Conservation (phyloP, 2,329 filamentous ascomycete species). For the Neonectria faginata region DNA sequence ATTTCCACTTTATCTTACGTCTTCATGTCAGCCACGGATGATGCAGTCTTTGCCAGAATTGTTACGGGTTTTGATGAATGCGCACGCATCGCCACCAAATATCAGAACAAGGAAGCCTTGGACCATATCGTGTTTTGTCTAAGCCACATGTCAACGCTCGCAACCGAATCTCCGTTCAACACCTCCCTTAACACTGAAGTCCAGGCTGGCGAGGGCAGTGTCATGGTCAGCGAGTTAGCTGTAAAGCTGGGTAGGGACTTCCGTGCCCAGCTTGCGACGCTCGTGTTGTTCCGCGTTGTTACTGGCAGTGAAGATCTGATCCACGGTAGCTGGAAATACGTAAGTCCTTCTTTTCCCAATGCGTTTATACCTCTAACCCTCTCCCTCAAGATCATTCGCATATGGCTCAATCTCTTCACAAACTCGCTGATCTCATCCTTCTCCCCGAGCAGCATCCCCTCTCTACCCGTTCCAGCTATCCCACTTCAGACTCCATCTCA, state of each 20-base stretch:
- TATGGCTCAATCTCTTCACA: conserved; percentile 94
- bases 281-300: conserved; percentile 94
- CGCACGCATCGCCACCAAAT: conserved; percentile 88
- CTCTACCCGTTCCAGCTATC: conserved; percentile 81
- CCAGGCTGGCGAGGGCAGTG: conserved; percentile 88
- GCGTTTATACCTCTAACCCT: conserved; percentile 13
- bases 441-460: conserved; percentile 71
- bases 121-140: conserved; percentile 94
- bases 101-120: conserved; percentile 84
- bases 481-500: conserved; percentile 92
- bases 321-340: conserved; percentile 80
- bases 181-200: conserved; percentile 95
- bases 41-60: conserved; percentile 92
- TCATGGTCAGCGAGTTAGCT: conserved; percentile 98
- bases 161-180: conserved; percentile 79
- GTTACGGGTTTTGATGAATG: conserved; percentile 97
- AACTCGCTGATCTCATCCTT: conserved; percentile 92
- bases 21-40: conserved; percentile 98
- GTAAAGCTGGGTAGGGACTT: conserved; percentile 96
- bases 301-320: conserved; percentile 85
- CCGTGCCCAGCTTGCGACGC: conserved; percentile 90
- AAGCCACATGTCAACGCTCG: conserved; percentile 89
- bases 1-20: conserved; percentile 96
- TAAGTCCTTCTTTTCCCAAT: conserved; percentile 58
- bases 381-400: conserved; percentile 80